Conservation (phyloP, 2,329 filamentous ascomycete species). For the Cladosporium sp. region DNA sequence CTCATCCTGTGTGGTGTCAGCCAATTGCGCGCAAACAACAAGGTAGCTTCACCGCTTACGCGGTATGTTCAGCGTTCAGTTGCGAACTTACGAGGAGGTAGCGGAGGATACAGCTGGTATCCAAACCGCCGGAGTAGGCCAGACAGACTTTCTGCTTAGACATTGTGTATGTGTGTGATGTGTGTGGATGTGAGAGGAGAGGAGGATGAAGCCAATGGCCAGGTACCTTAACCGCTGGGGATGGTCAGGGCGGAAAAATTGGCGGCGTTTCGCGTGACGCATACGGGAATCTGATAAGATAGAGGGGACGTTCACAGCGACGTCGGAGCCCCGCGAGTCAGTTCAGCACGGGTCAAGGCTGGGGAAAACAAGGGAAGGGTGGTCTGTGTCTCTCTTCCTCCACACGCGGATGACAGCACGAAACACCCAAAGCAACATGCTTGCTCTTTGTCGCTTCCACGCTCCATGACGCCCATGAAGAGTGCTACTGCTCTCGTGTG, state of each 20-base stretch:
- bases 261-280: no score
- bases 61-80: background rate
- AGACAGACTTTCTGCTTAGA: constrained; percentile 43
- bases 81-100: constrained; percentile 31
- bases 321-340: no score
- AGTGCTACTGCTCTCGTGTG: no score
- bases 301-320: no score
- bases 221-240: background rate
- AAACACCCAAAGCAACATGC: no score
- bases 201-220: constrained; percentile 4
- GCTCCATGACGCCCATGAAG: no score
- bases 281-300: no score
- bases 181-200: constrained; percentile 4
- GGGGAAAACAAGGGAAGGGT: no score
- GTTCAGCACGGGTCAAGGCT: no score
- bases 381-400: no score
- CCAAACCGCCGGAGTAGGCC: constrained; percentile 51
- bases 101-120: constrained; percentile 52
- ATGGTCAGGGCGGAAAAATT: background rate
- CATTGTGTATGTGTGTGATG: constrained; percentile 22
- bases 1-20: constrained; percentile 37
- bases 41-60: background rate
- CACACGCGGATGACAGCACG: no score
- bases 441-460: no score
- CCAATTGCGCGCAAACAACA: constrained; percentile 1